Evolutionary conservation across 2,329 filamentous ascomycete genomes (phyloP), one percentile per base, ranked within the genome.

Genomic region (Albophoma yamanashiensis): DNA sequence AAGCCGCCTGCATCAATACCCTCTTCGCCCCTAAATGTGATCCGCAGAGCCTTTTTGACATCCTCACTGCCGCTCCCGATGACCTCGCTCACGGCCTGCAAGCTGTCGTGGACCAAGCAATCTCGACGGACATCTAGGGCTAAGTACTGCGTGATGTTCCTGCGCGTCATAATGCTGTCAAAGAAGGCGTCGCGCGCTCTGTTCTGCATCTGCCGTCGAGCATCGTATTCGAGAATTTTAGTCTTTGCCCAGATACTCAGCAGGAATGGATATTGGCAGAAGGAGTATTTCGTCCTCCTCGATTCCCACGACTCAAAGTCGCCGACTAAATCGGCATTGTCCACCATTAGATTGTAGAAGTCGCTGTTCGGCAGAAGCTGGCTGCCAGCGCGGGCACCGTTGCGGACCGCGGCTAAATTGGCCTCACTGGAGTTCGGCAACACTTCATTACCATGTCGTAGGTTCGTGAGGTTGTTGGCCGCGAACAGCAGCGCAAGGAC

Each of bases 211-310:
- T 96, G 91, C 9, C 92, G 84, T 63, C 87, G 85, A 9, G 91
- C 90, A 72, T 97, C 92, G 67, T 95, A 84, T 69, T 96, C 91
- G 67, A 96, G 79, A 55, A 96, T 93, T 64, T 88, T 88, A 61
- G 94, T 96, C 73, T 97, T 97, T 36, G 92, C 89, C 78, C 91
- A 92, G 64, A 97, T 92, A 63, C 91, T 96, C 47, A 97, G 79
- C 65, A 96, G 87, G 68, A 96, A 95, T 0, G 92, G 91, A 67
- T 95, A 96, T 70, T 96, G 91, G 70, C 92, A 96, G 69, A 97
- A 96, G 0, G 89, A 84, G 69, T 96, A 96, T 65, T 86, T 90
- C 25, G 82, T 81, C 58, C 82, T 81, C 64, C 83, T 87, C 5
- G 84, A 82, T 70, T 96, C 92, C 92, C 92, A 97, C 12, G 85